Conservation (phyloP, 1,139 yeast species). For the Candida pseudoviswanathii region DNA sequence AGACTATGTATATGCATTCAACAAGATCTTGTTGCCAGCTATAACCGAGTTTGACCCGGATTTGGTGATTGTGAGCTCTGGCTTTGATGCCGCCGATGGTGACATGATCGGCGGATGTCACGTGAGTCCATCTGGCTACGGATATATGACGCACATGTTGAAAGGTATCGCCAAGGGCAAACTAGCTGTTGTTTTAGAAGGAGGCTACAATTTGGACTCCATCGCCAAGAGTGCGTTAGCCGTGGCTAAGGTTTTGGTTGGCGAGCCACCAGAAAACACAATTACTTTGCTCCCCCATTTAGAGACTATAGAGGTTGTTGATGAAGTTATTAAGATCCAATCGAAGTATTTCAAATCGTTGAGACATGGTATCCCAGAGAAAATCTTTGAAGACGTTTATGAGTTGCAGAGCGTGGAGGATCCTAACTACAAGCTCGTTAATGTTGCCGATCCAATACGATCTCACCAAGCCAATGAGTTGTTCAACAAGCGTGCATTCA, state of each 20-base stretch:
- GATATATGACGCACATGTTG: constrained; percentile 92
- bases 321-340: constrained; percentile 78
- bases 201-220: constrained; percentile 93
- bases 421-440: constrained; percentile 42
- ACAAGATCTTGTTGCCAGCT: constrained; percentile 84
- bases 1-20: constrained; percentile 92
- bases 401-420: constrained; percentile 30
- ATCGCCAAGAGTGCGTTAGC: constrained; percentile 90
- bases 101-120: constrained; percentile 98
- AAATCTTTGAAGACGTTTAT: constrained; percentile 43
- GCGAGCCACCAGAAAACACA: constrained; percentile 91
- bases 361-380: constrained; percentile 60
- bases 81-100: constrained; percentile 98
- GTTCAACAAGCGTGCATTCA: constrained; percentile 57
- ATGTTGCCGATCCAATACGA: constrained; percentile 72
- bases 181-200: constrained; percentile 87
- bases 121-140: constrained; percentile 94
- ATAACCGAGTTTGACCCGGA: constrained; percentile 92
- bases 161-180: constrained; percentile 88
- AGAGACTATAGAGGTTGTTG: constrained; percentile 84
- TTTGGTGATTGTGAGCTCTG: constrained; percentile 87
- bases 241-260: constrained; percentile 87
- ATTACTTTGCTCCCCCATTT: constrained; percentile 62
- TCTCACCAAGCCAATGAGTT: constrained; percentile 64
- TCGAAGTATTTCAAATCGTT: constrained; percentile 88